Evolutionary conservation across 192 early-diverging fungal species (phyloP).

Genomic region (Helicostylum pulchrum): DNA sequence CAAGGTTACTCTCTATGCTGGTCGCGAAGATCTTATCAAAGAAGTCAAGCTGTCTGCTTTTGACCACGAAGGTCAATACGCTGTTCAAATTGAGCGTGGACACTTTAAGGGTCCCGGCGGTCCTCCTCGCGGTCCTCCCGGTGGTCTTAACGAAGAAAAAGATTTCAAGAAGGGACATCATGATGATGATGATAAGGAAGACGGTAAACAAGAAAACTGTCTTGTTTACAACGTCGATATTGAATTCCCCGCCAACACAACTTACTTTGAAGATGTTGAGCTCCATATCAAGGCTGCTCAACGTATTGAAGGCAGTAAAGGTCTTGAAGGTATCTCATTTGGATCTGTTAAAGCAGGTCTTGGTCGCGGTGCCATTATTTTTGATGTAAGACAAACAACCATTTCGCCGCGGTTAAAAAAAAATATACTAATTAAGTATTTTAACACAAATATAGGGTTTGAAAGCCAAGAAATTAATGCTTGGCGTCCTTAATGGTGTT

Average conservation of each 20-base stretch:
- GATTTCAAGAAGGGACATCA: too few relatives aligned
- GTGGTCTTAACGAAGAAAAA: too few relatives aligned
- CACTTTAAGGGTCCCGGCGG: neutral
- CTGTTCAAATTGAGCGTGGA: conserved; percentile 21
- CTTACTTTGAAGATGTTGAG: conserved; percentile 15
- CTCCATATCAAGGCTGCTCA: conserved; percentile 16
- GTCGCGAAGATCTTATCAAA: conserved; percentile 8
- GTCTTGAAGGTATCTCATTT: conserved; percentile 19
- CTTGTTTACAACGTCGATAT: conserved; percentile 23
- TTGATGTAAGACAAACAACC: neutral
- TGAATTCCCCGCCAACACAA: conserved; percentile 18
- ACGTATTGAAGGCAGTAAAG: conserved; percentile 5
- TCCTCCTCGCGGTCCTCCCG: conserved; percentile 6
- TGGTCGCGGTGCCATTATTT: conserved; percentile 25
- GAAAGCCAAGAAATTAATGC: conserved; percentile 17
- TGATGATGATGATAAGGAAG: neutral
- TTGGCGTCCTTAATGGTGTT: conserved; percentile 18
- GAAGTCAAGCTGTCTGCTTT: conserved; percentile 14
- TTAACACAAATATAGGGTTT: conserved; percentile 12
- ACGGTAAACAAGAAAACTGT: conserved; percentile 10
- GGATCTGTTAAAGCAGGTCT: conserved; percentile 26
- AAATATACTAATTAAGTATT: neutral
- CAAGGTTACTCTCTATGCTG: conserved; percentile 18
- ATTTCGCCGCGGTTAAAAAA: neutral
- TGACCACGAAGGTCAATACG: conserved; percentile 27